Base-by-base conservation (phyloP, 805 yeast genomes). In the Myxozyma geophila region DNA sequence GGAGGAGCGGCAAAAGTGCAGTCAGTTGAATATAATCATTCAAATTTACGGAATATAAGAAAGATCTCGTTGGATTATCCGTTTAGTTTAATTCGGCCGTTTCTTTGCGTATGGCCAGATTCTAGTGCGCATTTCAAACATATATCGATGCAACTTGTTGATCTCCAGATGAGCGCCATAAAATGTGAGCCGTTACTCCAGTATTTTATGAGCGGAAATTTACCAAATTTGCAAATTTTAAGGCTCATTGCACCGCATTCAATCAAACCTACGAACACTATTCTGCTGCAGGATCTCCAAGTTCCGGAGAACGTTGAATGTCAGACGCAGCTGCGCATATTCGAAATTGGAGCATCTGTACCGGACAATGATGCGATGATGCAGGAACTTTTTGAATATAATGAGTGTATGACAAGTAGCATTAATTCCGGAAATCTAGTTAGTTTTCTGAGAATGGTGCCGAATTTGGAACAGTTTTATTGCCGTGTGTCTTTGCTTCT, bases 181-280 rank as follows among this genome's bases (percentile, higher is more conserved):
- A 53, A 53, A 2, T 23, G 57, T 53, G 47, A 40, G 12, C 21
- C 13, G 12, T 19, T 53, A 9, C 21, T 53, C 7, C 17, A 28
- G 21, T 41, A 15, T 13, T 23, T 23, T 15, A 19, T 13, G 7
- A 8, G 28, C 12, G 48, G 39, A 1, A 53, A 53, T 41, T 28
- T 53, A 39, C 57, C 47, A 19, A 40, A 40, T 41, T 41, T 53
- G 23, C 57, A 17, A 21, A 33, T 53, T 12, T 35, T 51, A 23
- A 36, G 19, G 23, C 19, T 51, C 13, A 15, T 40, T 10, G 47
- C 57, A 40, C 57, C 57, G 12, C 57, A 53, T 40, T 41, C 57
- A 10, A 48, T 40, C n/a, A 53, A 41, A 23, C 7, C 41, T 10
- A 12, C 48, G 15, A 43, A 28, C 2, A 9, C 19, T 12, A 15